phyloP scores from a whole-genome alignment of 805 yeast genomes.

The Lachancea fermentati region DNA sequence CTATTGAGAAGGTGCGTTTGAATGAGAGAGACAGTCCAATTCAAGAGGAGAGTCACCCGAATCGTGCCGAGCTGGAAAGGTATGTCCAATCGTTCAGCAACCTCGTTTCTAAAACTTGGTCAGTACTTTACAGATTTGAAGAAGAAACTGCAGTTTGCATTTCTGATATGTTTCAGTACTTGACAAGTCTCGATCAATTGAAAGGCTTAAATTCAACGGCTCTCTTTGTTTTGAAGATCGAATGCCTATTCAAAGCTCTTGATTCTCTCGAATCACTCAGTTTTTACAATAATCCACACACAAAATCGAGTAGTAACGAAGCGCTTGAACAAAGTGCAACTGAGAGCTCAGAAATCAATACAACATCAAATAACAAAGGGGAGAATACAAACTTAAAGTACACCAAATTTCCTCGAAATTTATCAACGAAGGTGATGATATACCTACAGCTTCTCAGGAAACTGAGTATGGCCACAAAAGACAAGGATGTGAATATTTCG shows the following conservation, averaged over 20 bases:
- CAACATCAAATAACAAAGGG: not conserved
- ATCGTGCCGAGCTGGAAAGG: slow-evolving; percentile 44
- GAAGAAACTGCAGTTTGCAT: slow-evolving; percentile 86
- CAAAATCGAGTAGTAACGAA: too few species aligned
- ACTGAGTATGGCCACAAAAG: slow-evolving; percentile 34
- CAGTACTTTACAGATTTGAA: slow-evolving; percentile 79
- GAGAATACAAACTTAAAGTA: slow-evolving; percentile 12
- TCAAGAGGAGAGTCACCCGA: slow-evolving; percentile 32
- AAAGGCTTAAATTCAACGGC: slow-evolving; percentile 70
- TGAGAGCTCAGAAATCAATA: not conserved
- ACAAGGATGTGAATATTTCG: slow-evolving; percentile 37
- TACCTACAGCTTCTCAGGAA: slow-evolving; percentile 80
- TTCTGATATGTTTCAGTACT: slow-evolving; percentile 82
- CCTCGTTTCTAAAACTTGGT: slow-evolving; percentile 66
- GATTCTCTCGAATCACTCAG: slow-evolving; percentile 40
- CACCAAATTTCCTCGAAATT: slow-evolving; percentile 64
- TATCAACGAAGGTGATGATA: slow-evolving; percentile 85
- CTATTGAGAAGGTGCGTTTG: slow-evolving; percentile 23
- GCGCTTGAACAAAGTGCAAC: too few species aligned
- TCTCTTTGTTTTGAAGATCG: slow-evolving; percentile 63
- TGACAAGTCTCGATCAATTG: slow-evolving; percentile 65
- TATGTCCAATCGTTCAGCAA: slow-evolving; percentile 65
- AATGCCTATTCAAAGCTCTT: slow-evolving; percentile 69
- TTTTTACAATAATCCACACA: not conserved
- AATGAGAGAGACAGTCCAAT: slow-evolving; percentile 13